Evolutionary conservation across 805 yeast species (phyloP).

Genomic region (Candida oleophila): DNA sequence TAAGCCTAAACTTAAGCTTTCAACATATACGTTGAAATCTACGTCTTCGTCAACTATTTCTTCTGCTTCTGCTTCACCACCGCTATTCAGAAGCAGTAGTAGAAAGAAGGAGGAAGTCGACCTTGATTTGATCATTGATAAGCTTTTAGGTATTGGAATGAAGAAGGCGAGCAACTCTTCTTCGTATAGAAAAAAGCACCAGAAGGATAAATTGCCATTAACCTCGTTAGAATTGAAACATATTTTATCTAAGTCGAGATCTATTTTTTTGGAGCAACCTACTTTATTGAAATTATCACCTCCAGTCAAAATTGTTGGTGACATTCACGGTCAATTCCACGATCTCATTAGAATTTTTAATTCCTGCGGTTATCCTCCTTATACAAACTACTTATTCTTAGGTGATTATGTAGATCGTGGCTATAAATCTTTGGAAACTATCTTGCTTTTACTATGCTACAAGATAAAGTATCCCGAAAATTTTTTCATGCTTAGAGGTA

Average conservation of each 20-base stretch:
- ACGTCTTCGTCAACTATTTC: constrained; percentile 15
- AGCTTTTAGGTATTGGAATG: constrained; percentile 51
- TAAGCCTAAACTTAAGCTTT: neutral
- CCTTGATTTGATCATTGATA: constrained; percentile 63
- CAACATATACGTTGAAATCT: constrained; percentile 6
- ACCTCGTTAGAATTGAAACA: constrained; percentile 53
- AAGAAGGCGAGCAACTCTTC: constrained; percentile 6
- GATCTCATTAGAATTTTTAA: constrained; percentile 56
- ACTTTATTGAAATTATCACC: constrained; percentile 64
- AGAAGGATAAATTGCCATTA: constrained; percentile 49
- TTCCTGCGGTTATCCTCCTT: constrained; percentile 60
- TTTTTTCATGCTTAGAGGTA: constrained; percentile 59
- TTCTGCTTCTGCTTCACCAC: constrained; percentile 15
- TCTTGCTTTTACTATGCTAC: constrained; percentile 49
- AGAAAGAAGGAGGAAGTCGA: constrained; percentile 22
- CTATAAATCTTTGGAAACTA: constrained; percentile 55
- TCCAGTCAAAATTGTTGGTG: constrained; percentile 82
- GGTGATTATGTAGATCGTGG: constrained; percentile 66
- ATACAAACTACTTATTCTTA: constrained; percentile 52
- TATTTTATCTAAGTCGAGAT: constrained; percentile 57
- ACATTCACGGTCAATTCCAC: constrained; percentile 69
- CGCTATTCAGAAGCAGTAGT: constrained; percentile 9
- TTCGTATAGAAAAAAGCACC: constrained; percentile 13
- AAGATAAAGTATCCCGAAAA: constrained; percentile 61
- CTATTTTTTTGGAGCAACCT: constrained; percentile 63